phyloP scores from a whole-genome alignment of 2,329 filamentous ascomycete genomes.

The Calonectria hongkongensis region DNA sequence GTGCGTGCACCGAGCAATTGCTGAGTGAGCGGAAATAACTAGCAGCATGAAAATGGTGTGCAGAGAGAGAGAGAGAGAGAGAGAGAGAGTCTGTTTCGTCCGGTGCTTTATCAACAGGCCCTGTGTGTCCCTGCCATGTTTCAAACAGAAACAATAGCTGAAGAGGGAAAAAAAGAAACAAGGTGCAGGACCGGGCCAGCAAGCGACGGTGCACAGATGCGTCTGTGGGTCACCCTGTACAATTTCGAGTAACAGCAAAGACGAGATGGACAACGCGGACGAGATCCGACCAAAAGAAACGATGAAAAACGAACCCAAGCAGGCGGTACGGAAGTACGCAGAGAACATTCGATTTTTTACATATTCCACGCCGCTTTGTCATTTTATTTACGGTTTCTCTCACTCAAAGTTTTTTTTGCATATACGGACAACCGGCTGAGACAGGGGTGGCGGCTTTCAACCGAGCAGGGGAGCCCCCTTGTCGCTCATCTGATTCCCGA shows the following conservation, averaged over 20 bases:
- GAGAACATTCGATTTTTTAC: not conserved
- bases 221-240: constrained; percentile 22
- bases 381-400: constrained; percentile 22
- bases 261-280: not conserved
- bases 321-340: too few relatives aligned
- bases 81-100: not conserved
- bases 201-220: not conserved
- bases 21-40: not conserved
- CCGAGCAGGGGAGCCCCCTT: not conserved
- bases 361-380: not conserved
- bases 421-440: too few relatives aligned
- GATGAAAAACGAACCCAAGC: not conserved
- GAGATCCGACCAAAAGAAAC: not conserved
- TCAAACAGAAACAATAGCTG: constrained; percentile 2
- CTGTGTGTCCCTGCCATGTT: not conserved
- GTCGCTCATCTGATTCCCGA: not conserved
- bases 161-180: not conserved
- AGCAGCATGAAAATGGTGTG: too few relatives aligned
- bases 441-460: not conserved
- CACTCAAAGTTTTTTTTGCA: constrained; percentile 4
- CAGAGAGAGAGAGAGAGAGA: too few relatives aligned
- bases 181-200: not conserved
- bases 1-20: not conserved
- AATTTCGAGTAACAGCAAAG: not conserved
- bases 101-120: not conserved